Percentiles rank a stretch among this genome's conserved stretches.
Conservation (phyloP, 345 rosid species). For the Lagerstroemia speciosa region DNA sequence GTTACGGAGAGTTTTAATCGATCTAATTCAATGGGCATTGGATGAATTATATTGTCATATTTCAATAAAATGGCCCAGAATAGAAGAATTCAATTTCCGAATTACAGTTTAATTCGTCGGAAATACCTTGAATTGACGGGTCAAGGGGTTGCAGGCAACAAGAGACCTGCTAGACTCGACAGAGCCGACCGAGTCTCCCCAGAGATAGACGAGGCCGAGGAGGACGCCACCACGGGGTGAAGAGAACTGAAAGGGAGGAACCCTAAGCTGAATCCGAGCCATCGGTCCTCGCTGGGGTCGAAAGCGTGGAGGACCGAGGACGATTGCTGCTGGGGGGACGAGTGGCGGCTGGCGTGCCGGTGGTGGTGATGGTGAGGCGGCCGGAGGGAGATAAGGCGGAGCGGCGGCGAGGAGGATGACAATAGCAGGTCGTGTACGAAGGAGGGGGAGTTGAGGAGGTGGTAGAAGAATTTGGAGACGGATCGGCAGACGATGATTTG, state of each 20-base stretch:
- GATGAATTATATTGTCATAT: background rate
- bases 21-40: background rate
- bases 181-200: slow-evolving; percentile 49
- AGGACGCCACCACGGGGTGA: slow-evolving; percentile 59
- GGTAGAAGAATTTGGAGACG: slow-evolving; percentile 57
- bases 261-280: slow-evolving; percentile 57
- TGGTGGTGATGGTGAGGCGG: slow-evolving; percentile 14
- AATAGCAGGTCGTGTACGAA: slow-evolving; percentile 26
- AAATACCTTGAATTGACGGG: slow-evolving; percentile 36
- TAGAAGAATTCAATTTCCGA: background rate
- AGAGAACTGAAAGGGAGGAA: slow-evolving; percentile 68
- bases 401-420: slow-evolving; percentile 25
- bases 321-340: slow-evolving; percentile 10
- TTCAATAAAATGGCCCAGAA: background rate
- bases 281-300: slow-evolving; percentile 47
- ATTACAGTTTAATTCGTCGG: background rate
- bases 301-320: slow-evolving; percentile 40
- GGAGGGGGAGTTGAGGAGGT: slow-evolving; percentile 39
- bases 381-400: slow-evolving; percentile 66
- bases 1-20: background rate
- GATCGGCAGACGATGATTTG: slow-evolving; percentile 65
- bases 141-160: slow-evolving; percentile 65
- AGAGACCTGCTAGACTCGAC: slow-evolving; percentile 53
- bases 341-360: slow-evolving; percentile 24
- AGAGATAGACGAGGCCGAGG: slow-evolving; percentile 61